These are phyloP conservation scores for Iberis amara DNA, from an alignment of 441 rosid species.

Conservation along the genomic window DNA sequence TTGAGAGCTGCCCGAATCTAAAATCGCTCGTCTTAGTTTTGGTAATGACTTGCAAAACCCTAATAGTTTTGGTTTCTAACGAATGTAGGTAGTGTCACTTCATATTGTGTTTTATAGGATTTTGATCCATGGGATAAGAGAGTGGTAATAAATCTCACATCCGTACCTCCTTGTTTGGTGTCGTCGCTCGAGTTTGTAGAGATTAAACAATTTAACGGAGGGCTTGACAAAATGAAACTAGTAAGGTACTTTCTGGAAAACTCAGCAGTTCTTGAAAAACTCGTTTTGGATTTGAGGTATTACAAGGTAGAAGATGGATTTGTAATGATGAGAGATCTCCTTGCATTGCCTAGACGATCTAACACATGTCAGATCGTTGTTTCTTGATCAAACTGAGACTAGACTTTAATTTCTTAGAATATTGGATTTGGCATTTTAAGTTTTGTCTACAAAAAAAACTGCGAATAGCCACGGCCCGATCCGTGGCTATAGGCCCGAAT, in stretches of 20 bases:
- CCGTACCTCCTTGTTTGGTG: conserved; percentile 1
- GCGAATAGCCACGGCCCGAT: too few species aligned
- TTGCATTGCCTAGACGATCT: conserved; percentile 21
- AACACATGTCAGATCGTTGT: conserved; percentile 1
- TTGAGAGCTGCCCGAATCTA: conserved; percentile 10
- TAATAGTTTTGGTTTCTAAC: background rate
- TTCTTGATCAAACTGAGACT: background rate
- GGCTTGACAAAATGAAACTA: background rate
- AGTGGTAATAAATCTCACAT: too few species aligned
- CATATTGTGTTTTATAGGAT: background rate
- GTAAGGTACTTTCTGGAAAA: conserved; percentile 20
- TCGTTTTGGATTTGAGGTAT: conserved; percentile 7
- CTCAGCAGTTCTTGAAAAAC: conserved; percentile 14
- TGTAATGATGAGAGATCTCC: conserved; percentile 4
- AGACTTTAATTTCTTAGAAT: background rate
- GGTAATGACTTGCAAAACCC: conserved; percentile 11
- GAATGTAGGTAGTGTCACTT: too few species aligned
- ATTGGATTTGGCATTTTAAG: too few species aligned
- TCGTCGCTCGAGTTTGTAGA: conserved; percentile 19
- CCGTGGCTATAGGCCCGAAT: too few species aligned
- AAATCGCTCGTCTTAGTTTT: conserved; percentile 1
- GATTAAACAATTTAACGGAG: background rate
- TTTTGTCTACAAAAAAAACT: too few species aligned
- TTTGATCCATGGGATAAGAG: too few species aligned
- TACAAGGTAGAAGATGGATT: background rate